Percentiles rank a stretch among this genome's conserved stretches.
phyloP scores from a whole-genome alignment of 2,329 filamentous ascomycete genomes.

The Beauveria pseudobassiana region DNA sequence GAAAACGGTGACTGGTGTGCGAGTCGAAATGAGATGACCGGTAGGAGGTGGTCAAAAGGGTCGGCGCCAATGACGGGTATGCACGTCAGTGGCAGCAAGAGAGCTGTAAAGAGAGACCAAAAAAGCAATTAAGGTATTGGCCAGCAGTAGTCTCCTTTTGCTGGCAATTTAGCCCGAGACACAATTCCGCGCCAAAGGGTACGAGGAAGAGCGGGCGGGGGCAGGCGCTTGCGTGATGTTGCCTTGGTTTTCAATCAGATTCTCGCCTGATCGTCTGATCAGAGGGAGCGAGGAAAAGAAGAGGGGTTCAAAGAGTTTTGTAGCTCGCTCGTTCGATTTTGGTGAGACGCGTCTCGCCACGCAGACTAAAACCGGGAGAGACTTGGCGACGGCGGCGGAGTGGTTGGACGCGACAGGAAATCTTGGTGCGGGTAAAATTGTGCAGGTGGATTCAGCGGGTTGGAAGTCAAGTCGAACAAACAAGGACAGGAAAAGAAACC shows the following conservation, averaged over 20 bases:
- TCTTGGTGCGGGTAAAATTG: no score
- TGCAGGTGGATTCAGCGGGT: no score
- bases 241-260: no score
- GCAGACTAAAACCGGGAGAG: no score
- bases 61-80: slow-evolving; percentile 1
- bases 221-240: neutral
- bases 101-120: neutral
- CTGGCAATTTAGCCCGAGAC: neutral
- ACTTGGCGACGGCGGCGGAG: no score
- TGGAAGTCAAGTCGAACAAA: no score
- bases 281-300: no score
- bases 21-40: neutral
- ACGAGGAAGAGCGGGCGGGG: neutral
- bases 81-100: slow-evolving; percentile 2
- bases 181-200: neutral
- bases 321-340: no score
- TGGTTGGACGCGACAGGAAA: no score
- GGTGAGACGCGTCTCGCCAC: no score
- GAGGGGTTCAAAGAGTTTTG: no score
- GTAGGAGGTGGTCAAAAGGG: neutral
- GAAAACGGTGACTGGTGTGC: neutral
- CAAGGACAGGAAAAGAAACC: neutral
- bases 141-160: neutral
- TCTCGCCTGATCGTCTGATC: no score
- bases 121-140: neutral